Evolutionary conservation across 495 filamentous ascomycete genomes (phyloP).

Genomic region (Elasticomyces elasticus): DNA sequence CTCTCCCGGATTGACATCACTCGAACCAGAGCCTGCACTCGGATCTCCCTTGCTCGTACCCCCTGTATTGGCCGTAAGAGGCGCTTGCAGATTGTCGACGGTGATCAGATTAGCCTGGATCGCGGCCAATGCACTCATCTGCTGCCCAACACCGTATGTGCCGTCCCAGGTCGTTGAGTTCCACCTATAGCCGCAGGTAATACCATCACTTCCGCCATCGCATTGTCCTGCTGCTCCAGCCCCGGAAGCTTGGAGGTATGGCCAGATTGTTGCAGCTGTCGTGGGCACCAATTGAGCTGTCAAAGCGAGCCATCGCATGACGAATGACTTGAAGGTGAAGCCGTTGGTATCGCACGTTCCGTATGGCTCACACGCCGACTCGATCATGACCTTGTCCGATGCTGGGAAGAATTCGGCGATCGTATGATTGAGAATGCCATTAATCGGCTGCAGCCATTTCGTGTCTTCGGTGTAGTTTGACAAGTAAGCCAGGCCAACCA

Average conservation of each 20-base stretch:
- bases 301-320: conserved; percentile 65
- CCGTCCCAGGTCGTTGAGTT: conserved; percentile 37
- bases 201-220: conserved; percentile 38
- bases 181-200: conserved; percentile 64
- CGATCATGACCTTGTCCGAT: conserved; percentile 19
- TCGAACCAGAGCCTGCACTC: conserved; percentile 20
- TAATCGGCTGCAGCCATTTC: conserved; percentile 18
- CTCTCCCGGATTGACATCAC: neutral
- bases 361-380: conserved; percentile 14
- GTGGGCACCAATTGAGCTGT: conserved; percentile 64
- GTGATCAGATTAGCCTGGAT: conserved; percentile 39
- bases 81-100: conserved; percentile 36
- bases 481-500: conserved; percentile 54
- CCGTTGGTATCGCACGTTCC: conserved; percentile 11
- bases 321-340: conserved; percentile 62
- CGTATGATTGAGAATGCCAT: conserved; percentile 26
- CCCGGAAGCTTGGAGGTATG: conserved; percentile 53
- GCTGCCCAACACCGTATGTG: conserved; percentile 44
- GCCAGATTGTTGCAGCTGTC: conserved; percentile 50
- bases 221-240: conserved; percentile 58
- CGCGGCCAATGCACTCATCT: conserved; percentile 60
- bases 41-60: conserved; percentile 31
- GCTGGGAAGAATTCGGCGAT: conserved; percentile 29
- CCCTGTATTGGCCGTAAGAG: conserved; percentile 28
- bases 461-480: conserved; percentile 18